These are phyloP conservation scores for Quercus bicolor DNA, from an alignment of 306 rosid species.

Conservation along the genomic window DNA sequence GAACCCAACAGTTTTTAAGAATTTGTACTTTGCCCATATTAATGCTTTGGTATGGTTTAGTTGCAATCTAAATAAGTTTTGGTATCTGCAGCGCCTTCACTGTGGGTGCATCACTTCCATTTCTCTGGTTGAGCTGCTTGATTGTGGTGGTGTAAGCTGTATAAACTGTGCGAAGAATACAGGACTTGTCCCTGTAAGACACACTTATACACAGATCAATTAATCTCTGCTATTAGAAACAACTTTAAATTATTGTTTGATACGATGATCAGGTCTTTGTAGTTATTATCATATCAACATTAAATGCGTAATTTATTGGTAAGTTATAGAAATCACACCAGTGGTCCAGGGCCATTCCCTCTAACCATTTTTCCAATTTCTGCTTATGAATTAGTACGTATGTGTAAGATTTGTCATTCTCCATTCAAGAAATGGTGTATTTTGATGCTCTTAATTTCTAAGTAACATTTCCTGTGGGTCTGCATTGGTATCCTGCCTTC, in stretches of 20 bases:
- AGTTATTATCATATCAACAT: not conserved
- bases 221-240: slow-evolving; percentile 1
- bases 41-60: not conserved
- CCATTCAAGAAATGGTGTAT: not conserved
- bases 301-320: not conserved
- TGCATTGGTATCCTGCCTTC: not conserved
- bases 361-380: slow-evolving; percentile 1
- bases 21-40: slow-evolving; percentile 1
- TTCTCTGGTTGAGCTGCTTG: slow-evolving; percentile 71
- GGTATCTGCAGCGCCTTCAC: slow-evolving; percentile 70
- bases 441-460: slow-evolving; percentile 7
- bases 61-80: slow-evolving; percentile 12
- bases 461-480: not conserved
- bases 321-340: not conserved
- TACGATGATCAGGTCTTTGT: not conserved
- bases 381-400: not conserved
- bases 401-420: slow-evolving; percentile 5
- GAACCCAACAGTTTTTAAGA: not conserved
- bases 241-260: not conserved
- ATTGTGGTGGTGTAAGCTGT: slow-evolving; percentile 84
- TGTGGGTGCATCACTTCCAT: slow-evolving; percentile 88
- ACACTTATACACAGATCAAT: slow-evolving; percentile 8
- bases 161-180: slow-evolving; percentile 51
- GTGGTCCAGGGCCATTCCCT: not conserved
- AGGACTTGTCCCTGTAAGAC: slow-evolving; percentile 55